Conservation (phyloP, 2,329 filamentous ascomycete genomes). For the Mycocentrospora acerina region DNA sequence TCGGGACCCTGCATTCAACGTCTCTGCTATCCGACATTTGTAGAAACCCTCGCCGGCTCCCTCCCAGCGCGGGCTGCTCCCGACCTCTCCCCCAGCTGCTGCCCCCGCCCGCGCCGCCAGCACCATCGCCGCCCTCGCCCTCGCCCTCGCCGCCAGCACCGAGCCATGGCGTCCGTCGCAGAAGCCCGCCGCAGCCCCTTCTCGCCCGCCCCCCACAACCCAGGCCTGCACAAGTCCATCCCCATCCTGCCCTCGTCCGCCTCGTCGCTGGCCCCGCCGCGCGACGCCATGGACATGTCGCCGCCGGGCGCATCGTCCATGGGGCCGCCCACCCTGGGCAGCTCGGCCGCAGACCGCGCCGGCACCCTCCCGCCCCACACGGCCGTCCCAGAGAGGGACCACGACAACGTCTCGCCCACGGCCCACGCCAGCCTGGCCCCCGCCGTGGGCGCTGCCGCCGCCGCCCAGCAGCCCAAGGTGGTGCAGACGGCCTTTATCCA, state of each 20-base stretch:
- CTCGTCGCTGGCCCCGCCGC: slow-evolving; percentile 46
- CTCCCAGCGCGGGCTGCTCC: not conserved
- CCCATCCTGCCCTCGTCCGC: slow-evolving; percentile 54
- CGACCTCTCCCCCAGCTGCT: not conserved
- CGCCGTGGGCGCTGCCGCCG: slow-evolving; percentile 62
- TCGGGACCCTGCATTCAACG: slow-evolving; percentile 12
- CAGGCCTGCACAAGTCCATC: slow-evolving; percentile 52
- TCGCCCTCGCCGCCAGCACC: slow-evolving; percentile 10
- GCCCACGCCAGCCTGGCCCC: slow-evolving; percentile 46
- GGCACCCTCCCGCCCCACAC: slow-evolving; percentile 18
- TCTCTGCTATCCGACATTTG: not conserved
- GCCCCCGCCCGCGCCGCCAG: slow-evolving; percentile 3
- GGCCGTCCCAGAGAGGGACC: slow-evolving; percentile 26
- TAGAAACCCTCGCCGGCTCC: not conserved
- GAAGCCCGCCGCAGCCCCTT: slow-evolving; percentile 52
- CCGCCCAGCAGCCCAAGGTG: slow-evolving; percentile 91
- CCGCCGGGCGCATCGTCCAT: slow-evolving; percentile 49
- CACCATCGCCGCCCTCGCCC: slow-evolving; percentile 12
- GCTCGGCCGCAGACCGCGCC: slow-evolving; percentile 52
- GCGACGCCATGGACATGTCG: slow-evolving; percentile 59
- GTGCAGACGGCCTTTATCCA: slow-evolving; percentile 99
- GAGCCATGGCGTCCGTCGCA: slow-evolving; percentile 50
- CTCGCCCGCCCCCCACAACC: slow-evolving; percentile 43
- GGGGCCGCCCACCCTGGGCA: slow-evolving; percentile 52
- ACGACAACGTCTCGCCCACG: slow-evolving; percentile 31